Evolutionary conservation across 257 asterid genomes (phyloP), one percentile per base, ranked within the genome.

Genomic region (Solanum lycopersicoides): DNA sequence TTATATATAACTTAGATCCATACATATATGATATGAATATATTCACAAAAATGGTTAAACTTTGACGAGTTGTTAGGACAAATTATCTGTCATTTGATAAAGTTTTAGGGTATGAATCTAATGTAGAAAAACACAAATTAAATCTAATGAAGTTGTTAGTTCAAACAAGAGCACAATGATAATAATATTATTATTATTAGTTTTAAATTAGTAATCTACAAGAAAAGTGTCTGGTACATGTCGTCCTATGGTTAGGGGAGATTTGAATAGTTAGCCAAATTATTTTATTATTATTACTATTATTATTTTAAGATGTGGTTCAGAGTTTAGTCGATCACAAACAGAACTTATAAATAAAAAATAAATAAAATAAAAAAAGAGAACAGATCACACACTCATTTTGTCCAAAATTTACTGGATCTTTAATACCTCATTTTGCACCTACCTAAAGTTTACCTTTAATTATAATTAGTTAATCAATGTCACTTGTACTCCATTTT

Each of bases 391-490:
- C 87, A 87, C 86, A 77, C 86, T 84, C 42, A 32, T 69, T 68
- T 85, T 88, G 84, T 71, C 72, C 63, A 66, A 28, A 71, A 74
- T 71, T 92, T 84, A 84, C 65, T 41, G 41, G 76, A 65, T 69
- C 28, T 11, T 91, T 89, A 90, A 84, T 87, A 77, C 92, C 92
- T 83, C 88, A 89, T 93, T 91, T 92, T 92, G 85, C 88, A 94
- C 96, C 97, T 89, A 93, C 93, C 93, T 92, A 92, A 89, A 91
- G 91, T 88, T 90, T 88, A 88, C 90, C 91, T 88, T 82, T 91
- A 87, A 28, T 87, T 91, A 45, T 89, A 86, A 32, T 89, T 91
- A 45, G 28, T 47, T 45, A 79, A 44, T 77, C 34, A 11, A 39
- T 16, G 23, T 12, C 37, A 42, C 83, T 23, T n/a, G 14, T 45